These are phyloP conservation scores for Porcisia deanei DNA, from an alignment of 208 protist species.

Conservation along the genomic window DNA sequence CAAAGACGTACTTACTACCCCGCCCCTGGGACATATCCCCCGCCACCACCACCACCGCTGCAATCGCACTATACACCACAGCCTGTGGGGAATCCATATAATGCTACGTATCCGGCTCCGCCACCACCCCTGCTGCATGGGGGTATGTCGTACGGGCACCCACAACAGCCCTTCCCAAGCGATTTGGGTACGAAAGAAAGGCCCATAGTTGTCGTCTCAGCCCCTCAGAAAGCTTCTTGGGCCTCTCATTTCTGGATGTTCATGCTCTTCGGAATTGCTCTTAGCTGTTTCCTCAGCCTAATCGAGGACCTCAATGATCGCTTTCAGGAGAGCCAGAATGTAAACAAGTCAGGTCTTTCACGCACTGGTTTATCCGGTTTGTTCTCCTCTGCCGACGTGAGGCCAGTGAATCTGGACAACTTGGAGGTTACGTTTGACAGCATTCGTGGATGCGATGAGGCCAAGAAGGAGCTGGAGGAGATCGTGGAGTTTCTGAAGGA, in stretches of 20 bases:
- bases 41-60: slow-evolving; percentile 40
- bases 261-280: slow-evolving; percentile 71
- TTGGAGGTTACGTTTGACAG: slow-evolving; percentile 86
- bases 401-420: slow-evolving; percentile 78
- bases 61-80: slow-evolving; percentile 25
- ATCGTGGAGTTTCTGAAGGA: slow-evolving; percentile 95
- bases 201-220: slow-evolving; percentile 79
- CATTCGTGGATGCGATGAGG: slow-evolving; percentile 91
- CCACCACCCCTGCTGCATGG: slow-evolving; percentile 25
- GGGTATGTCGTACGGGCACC: slow-evolving; percentile 16
- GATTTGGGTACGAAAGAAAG: slow-evolving; percentile 78
- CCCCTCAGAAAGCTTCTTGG: slow-evolving; percentile 70
- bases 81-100: slow-evolving; percentile 23
- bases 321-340: slow-evolving; percentile 38
- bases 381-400: slow-evolving; percentile 60
- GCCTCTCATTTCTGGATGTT: slow-evolving; percentile 63
- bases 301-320: slow-evolving; percentile 29
- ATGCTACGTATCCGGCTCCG: slow-evolving; percentile 11
- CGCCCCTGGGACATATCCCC: slow-evolving; percentile 37
- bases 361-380: slow-evolving; percentile 34
- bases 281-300: slow-evolving; percentile 61
- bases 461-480: slow-evolving; percentile 92
- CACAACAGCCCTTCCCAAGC: slow-evolving; percentile 23
- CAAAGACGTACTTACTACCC: slow-evolving; percentile 39
- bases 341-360: slow-evolving; percentile 30